Evolutionary conservation across 2,329 filamentous ascomycete species (phyloP).

Genomic region (Trichoderma sp.): DNA sequence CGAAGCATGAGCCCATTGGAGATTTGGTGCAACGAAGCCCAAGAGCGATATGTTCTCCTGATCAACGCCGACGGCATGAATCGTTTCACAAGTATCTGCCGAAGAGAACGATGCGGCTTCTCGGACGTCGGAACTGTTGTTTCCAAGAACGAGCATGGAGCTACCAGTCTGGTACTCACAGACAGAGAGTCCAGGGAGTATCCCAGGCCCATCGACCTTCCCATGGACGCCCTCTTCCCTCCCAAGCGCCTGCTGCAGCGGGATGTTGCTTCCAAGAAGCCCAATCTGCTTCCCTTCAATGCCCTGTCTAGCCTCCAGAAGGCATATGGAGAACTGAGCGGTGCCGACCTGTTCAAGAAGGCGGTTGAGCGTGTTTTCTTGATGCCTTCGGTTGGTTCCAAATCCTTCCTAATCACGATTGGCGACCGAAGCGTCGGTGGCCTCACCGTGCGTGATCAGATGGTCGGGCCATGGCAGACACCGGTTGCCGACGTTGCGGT

Average conservation of each 20-base stretch:
- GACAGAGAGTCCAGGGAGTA: constrained; percentile 74
- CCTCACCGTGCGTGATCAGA: constrained; percentile 83
- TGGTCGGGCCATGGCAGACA: constrained; percentile 94
- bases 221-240: constrained; percentile 84
- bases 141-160: constrained; percentile 57
- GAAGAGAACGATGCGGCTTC: constrained; percentile 85
- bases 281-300: constrained; percentile 69
- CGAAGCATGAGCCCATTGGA: constrained; percentile 90
- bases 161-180: constrained; percentile 72
- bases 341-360: constrained; percentile 54
- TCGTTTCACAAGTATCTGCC: constrained; percentile 65
- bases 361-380: constrained; percentile 78
- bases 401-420: constrained; percentile 96
- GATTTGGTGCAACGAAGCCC: constrained; percentile 97
- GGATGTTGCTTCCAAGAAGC: constrained; percentile 66
- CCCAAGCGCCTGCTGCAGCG: constrained; percentile 79
- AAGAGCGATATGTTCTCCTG: constrained; percentile 92
- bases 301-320: constrained; percentile 61
- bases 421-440: constrained; percentile 90
- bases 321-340: constrained; percentile 53
- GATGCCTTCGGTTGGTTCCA: constrained; percentile 89
- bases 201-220: constrained; percentile 79
- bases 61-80: constrained; percentile 79
- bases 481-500: constrained; percentile 94
- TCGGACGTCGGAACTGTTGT: constrained; percentile 83